A percentile compares a stretch with the other conserved stretches of the same genome.
phyloP scores from a whole-genome alignment of 441 rosid species.

The Sinapis alba region DNA sequence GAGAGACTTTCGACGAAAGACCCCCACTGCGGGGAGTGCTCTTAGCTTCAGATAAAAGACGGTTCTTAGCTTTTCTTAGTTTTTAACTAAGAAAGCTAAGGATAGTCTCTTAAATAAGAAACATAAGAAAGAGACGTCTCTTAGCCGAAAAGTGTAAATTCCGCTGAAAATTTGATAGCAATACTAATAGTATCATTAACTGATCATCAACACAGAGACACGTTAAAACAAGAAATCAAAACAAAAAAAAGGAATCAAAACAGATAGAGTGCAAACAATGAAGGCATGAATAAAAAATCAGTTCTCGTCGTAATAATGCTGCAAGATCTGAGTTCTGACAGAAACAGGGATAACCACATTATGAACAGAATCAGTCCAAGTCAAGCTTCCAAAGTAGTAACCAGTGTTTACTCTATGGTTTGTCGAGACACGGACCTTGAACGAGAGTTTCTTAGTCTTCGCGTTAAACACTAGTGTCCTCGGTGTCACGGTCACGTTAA shows the following conservation, averaged over 20 bases:
- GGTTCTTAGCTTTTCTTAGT: no score
- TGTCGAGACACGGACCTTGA: slow-evolving; percentile 40
- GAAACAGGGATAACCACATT: slow-evolving; percentile 49
- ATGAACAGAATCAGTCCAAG: slow-evolving; percentile 57
- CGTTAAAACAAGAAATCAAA: background rate
- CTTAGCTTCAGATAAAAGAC: no score
- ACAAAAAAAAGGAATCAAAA: background rate
- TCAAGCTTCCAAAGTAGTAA: slow-evolving; percentile 63
- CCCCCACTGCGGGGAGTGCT: no score
- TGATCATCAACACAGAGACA: background rate
- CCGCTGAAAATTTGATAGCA: background rate
- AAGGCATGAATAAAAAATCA: background rate
- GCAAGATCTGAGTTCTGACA: slow-evolving; percentile 26
- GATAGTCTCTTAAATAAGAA: no score
- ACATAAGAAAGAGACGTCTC: no score
- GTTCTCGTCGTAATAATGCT: slow-evolving; percentile 27
- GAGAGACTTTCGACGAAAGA: no score
- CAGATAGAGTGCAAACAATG: background rate
- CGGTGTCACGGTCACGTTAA: slow-evolving; percentile 46
- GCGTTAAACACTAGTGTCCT: slow-evolving; percentile 41
- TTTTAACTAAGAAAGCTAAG: no score
- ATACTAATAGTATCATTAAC: background rate
- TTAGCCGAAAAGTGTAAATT: no score
- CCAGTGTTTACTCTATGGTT: slow-evolving; percentile 36
- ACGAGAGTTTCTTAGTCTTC: slow-evolving; percentile 31